Evolutionary conservation across 305 asterid species (phyloP).

Genomic region (Plantago coronopus): DNA sequence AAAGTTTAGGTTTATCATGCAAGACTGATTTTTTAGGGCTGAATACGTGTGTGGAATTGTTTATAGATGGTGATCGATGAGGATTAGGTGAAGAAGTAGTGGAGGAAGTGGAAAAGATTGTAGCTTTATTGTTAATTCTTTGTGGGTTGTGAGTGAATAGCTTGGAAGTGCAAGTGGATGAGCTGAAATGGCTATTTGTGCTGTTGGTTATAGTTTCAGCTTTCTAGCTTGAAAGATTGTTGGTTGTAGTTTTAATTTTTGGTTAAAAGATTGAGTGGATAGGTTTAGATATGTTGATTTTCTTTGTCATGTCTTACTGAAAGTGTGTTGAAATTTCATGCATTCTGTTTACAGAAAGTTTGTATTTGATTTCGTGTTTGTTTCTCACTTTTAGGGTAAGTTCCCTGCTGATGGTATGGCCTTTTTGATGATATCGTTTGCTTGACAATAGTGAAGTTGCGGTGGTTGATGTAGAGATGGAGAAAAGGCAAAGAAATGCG

Average conservation of each 20-base stretch:
- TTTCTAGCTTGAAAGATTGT: not conserved
- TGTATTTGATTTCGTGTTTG: slow-evolving; percentile 1
- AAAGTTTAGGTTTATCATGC: not conserved
- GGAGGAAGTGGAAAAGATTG: slow-evolving; percentile 3
- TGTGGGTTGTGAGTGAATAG: not conserved
- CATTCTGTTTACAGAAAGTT: slow-evolving; percentile 10
- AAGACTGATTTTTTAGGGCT: slow-evolving; percentile 17
- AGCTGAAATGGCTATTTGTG: not conserved
- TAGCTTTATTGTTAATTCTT: not conserved
- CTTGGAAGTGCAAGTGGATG: not conserved
- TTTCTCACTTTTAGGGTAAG: slow-evolving; percentile 1
- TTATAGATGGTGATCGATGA: slow-evolving; percentile 9
- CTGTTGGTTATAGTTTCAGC: not conserved
- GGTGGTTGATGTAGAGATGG: slow-evolving; percentile 39
- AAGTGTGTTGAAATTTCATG: not conserved
- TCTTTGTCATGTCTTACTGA: slow-evolving; percentile 5
- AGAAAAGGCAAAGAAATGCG: slow-evolving; percentile 36
- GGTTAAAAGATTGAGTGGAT: too few species aligned
- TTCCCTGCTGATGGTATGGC: slow-evolving; percentile 2
- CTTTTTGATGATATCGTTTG: slow-evolving; percentile 15
- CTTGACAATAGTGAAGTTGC: slow-evolving; percentile 33
- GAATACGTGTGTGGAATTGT: slow-evolving; percentile 8
- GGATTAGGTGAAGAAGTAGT: not conserved
- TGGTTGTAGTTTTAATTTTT: too few species aligned
- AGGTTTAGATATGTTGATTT: slow-evolving; percentile 11